Conservation (phyloP, 345 rosid genomes). For the Eucalyptus leucophloia region DNA sequence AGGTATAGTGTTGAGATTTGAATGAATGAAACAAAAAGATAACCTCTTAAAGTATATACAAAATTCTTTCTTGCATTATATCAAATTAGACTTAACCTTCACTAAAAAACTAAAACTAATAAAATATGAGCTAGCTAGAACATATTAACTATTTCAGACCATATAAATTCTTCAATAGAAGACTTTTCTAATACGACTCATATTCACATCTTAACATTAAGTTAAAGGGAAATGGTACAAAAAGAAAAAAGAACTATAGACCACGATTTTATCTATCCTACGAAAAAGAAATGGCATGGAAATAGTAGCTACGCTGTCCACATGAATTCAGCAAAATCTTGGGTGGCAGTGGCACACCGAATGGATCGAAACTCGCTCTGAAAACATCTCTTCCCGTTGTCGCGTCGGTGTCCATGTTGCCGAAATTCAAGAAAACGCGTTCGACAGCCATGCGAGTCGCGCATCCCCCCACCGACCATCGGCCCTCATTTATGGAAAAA, state of each 20-base stretch:
- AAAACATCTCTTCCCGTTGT: not conserved
- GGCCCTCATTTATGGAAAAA: not conserved
- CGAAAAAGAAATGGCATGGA: no score
- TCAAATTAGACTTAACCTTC: not conserved
- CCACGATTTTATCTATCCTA: no score
- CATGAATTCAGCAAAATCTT: not conserved
- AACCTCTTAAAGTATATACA: no score
- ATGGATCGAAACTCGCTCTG: not conserved
- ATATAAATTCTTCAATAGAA: fast-evolving
- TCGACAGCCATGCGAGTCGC: not conserved
- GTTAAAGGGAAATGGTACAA: not conserved
- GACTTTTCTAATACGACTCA: fast-evolving
- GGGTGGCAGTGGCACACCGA: not conserved
- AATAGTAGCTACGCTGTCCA: not conserved
- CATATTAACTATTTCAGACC: not conserved
- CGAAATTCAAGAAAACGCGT: not conserved
- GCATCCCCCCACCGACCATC: not conserved
- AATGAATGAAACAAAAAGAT: not conserved
- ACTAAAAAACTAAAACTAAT: not conserved
- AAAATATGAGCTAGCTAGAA: not conserved
- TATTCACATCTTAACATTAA: not conserved
- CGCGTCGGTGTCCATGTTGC: not conserved
- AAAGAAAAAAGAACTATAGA: not conserved
- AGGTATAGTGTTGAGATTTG: not conserved
- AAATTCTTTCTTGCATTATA: not conserved